Base-by-base conservation (phyloP, 2,329 filamentous ascomycete species). In the Byssothecium circinans region DNA sequence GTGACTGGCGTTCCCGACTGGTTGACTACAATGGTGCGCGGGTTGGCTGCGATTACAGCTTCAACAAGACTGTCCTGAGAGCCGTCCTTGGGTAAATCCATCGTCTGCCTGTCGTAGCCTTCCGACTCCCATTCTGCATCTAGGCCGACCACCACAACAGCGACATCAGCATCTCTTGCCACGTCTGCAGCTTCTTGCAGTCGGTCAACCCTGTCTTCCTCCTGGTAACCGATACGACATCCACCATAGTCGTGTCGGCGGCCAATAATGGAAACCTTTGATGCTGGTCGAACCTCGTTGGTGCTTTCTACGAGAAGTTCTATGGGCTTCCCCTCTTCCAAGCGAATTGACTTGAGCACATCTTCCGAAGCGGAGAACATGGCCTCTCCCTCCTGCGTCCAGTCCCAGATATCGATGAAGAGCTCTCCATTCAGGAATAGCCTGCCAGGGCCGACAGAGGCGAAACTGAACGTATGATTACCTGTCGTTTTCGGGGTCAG, bases 101-200 rank as follows among this genome's bases (percentile, higher is more conserved):
- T 83, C 11, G 76, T 81, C 53, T 81, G 75, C 35, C 84, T 78
- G 62, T 88, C 85, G 32, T 81, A 78, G 19, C 85, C 85, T 62
- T 88, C 86, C 1, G 85, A 87, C 62, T 89, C 86, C 85, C 85
- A 89, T 64, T 89, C 86, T 5, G 81, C 81, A 61, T 91, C 91
- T 39, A 94, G 78, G 1, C 89, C 89, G 2, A 85, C 85, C 62
- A 88, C 88, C 44, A 94, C 76, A 52, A 94, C 79, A 39, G 91
- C 89, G 62, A 91, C 86, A 47, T 92, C 88, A 1, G 85, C 85
- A 34, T 81, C 78, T 63, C 78, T 80, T 23, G 89, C 89, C 6
- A 87, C 75, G 22, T 80, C 76, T 1, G 87, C 85, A 0, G 89
- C 88, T 50, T 84, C 70, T 45, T 68, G 60, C 2, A 71, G 49